These are phyloP conservation scores for Edaphochlamys debaryana DNA, from an alignment of 139 green algal species.

Conservation along the genomic window DNA sequence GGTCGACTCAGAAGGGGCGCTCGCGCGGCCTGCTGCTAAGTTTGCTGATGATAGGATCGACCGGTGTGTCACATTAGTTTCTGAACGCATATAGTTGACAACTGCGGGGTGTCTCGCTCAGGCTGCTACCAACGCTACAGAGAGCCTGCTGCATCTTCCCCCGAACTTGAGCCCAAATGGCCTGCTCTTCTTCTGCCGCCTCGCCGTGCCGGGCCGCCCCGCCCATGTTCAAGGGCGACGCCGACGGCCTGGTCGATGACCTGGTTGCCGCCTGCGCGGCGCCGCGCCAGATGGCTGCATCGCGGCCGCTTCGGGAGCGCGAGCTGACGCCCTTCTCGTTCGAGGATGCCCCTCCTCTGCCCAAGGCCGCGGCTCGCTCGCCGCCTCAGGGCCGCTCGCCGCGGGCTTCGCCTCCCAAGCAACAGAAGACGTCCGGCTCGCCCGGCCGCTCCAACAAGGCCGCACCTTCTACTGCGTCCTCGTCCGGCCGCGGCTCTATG, in stretches of 20 bases:
- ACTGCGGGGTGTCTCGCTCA: too few species aligned
- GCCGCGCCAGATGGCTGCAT: too few species aligned
- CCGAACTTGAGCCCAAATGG: too few species aligned
- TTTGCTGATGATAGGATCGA: too few species aligned
- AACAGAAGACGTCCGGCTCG: background rate
- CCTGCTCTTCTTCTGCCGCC: background rate
- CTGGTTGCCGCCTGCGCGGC: slow-evolving; percentile 6
- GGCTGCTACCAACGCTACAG: too few species aligned
- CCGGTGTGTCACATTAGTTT: too few species aligned
- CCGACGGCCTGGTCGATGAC: background rate
- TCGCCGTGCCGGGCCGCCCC: background rate
- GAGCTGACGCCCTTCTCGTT: slow-evolving; percentile 28
- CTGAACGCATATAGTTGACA: too few species aligned
- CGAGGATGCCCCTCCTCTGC: slow-evolving; percentile 13
- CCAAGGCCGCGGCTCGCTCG: slow-evolving; percentile 4
- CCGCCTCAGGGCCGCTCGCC: slow-evolving; percentile 26
- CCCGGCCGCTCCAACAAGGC: background rate
- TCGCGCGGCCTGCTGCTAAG: too few species aligned
- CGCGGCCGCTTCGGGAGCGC: background rate
- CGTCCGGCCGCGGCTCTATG: background rate
- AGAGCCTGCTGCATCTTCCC: too few species aligned
- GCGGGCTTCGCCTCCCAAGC: slow-evolving; percentile 22
- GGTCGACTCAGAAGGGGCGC: too few species aligned
- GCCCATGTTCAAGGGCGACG: slow-evolving; percentile 34
- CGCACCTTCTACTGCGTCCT: background rate